Evolutionary conservation across 1,284 basidiomycete genomes (phyloP), one percentile per base, ranked within the genome.

Genomic region (Ustilago curta): DNA sequence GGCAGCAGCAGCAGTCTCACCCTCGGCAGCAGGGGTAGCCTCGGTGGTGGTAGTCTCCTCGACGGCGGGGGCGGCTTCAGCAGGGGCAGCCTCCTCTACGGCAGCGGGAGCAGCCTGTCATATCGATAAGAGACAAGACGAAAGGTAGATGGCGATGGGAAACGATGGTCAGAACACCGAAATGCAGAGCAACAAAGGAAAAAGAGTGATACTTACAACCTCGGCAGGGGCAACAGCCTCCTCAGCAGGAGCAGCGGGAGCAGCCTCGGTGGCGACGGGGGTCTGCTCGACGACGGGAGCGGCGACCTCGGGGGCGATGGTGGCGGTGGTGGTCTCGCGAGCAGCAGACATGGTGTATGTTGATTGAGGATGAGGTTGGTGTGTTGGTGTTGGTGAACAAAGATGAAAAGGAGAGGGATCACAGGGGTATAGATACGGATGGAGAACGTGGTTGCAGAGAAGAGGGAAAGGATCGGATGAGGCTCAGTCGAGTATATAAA

Each of bases 281-380:
- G 65, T 61, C 53, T 61, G 45, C 62, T 65, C 64, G 21, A 52
- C 65, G 42, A 50, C 67, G 42, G 72, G 58, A 50, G 72, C 72
- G 32, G 65, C 61, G 48, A 66, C 59, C 59, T 72, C 59, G 53
- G 64, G 57, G 25, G 57, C 70, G 64, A 44, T 63, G 55, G 35
- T 53, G 45, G 62, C 72, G 40, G 67, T 52, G 49, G 67, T 59
- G 56, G 66, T 59, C 53, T 74, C 71, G 47, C 62, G 69, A 66
- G 66, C 64, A 56, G 76, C 62, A 54, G 76, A 78, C 76, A 76
- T 78, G 57, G 48, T 55, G 70, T 52, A 29, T 45, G 19, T 37
- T 37, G 35, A 37, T 37, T 37, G 31, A 48, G 40, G 47, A 16
- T 39, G 18, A 29, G 21, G 55, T 29, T 45, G 52, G n/a, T n/a